phyloP scores from a whole-genome alignment of 805 yeast genomes.

The Wickerhamomyces strasburgensis region DNA sequence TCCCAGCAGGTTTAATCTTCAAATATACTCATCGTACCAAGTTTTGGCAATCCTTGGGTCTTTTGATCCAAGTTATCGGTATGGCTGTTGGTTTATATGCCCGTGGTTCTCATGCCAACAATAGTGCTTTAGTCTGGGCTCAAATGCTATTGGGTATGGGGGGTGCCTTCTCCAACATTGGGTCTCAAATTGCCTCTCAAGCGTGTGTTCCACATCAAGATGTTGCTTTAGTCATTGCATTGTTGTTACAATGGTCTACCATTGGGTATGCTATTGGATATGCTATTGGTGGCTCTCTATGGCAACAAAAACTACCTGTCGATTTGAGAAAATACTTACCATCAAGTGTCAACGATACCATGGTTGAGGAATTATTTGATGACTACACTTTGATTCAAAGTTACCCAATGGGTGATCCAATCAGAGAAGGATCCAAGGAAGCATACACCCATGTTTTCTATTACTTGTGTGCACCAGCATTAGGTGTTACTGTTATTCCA shows the following conservation, averaged over 20 bases:
- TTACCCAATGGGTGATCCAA: slow-evolving; percentile 24
- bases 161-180: slow-evolving; percentile 33
- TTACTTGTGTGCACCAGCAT: slow-evolving; percentile 26
- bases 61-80: slow-evolving; percentile 28
- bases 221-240: slow-evolving; percentile 32
- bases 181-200: slow-evolving; percentile 31
- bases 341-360: slow-evolving; percentile 16
- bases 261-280: slow-evolving; percentile 35
- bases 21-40: slow-evolving; percentile 33
- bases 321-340: slow-evolving; percentile 29
- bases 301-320: slow-evolving; percentile 29
- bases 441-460: slow-evolving; percentile 30
- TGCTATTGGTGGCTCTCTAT: slow-evolving; percentile 35
- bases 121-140: slow-evolving; percentile 22
- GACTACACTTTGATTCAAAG: slow-evolving; percentile 22
- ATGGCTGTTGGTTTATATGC: slow-evolving; percentile 24
- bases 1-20: slow-evolving; percentile 29
- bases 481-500: slow-evolving; percentile 28
- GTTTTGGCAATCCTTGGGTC: slow-evolving; percentile 28
- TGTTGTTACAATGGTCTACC: slow-evolving; percentile 28
- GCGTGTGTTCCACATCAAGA: slow-evolving; percentile 37
- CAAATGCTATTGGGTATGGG: slow-evolving; percentile 33
- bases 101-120: slow-evolving; percentile 13
- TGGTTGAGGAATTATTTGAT: slow-evolving; percentile 22
- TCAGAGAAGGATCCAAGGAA: slow-evolving; percentile 29